These are phyloP conservation scores for Camelina laxa DNA, from an alignment of 345 rosid genomes.

Conservation along the genomic window DNA sequence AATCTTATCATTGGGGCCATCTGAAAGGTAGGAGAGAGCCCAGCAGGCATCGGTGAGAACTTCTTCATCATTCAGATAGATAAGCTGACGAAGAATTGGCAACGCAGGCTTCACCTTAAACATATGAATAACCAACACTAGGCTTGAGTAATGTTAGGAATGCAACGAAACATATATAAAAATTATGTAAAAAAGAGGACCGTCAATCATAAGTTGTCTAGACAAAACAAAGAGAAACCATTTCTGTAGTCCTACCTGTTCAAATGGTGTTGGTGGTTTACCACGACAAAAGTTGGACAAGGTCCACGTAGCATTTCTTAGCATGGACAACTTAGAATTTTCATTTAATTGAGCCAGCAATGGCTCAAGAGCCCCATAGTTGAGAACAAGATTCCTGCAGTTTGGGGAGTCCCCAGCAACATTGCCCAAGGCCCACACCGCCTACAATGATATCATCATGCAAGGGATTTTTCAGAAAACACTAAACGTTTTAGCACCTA, in stretches of 20 bases:
- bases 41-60: slow-evolving; percentile 91
- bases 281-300: slow-evolving; percentile 78
- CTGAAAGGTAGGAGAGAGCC: slow-evolving; percentile 64
- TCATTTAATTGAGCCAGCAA: slow-evolving; percentile 70
- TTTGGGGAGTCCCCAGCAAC: slow-evolving; percentile 79
- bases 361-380: slow-evolving; percentile 67
- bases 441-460: slow-evolving; percentile 46
- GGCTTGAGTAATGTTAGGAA: slow-evolving; percentile 7
- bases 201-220: slow-evolving; percentile 8
- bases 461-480: slow-evolving; percentile 18
- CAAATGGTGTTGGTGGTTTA: slow-evolving; percentile 76
- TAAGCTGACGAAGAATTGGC: slow-evolving; percentile 74
- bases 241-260: slow-evolving; percentile 53
- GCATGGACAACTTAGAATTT: slow-evolving; percentile 69
- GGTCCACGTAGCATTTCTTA: slow-evolving; percentile 83
- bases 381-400: slow-evolving; percentile 77
- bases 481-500: slow-evolving; percentile 21
- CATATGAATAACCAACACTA: slow-evolving; percentile 21
- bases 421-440: slow-evolving; percentile 84
- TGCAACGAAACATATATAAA: neutral
- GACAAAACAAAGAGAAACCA: slow-evolving; percentile 34
- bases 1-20: slow-evolving; percentile 90
- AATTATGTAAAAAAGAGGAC: neutral
- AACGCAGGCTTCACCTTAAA: slow-evolving; percentile 82
- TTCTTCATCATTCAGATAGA: slow-evolving; percentile 78